Conservation (phyloP, 164 flowering plant genomes). For the Vitis vinifera region DNA sequence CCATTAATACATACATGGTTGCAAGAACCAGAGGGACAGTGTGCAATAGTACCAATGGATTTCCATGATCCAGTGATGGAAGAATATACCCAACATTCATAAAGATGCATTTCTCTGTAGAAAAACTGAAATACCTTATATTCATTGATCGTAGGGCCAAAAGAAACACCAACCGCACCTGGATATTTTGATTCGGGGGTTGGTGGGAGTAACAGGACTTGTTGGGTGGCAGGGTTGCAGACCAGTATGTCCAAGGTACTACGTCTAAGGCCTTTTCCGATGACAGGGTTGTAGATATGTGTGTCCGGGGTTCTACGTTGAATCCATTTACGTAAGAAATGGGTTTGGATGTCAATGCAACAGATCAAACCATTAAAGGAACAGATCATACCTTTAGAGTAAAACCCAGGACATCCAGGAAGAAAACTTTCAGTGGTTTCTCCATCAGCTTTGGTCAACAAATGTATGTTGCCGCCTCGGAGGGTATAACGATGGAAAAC, state of each 20-base stretch:
- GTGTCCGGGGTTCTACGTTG: background rate
- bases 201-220: slow-evolving; percentile 15
- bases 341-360: background rate
- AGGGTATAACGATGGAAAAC: slow-evolving; percentile 2
- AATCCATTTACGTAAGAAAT: background rate
- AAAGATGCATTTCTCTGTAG: background rate
- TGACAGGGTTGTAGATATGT: background rate
- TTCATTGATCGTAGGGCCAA: slow-evolving; percentile 14
- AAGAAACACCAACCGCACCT: slow-evolving; percentile 15
- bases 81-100: slow-evolving; percentile 2
- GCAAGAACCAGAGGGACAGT: background rate
- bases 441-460: background rate
- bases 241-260: slow-evolving; percentile 5
- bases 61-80: slow-evolving; percentile 11
- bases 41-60: background rate
- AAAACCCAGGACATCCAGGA: background rate
- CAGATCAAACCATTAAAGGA: slow-evolving; percentile 20
- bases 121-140: slow-evolving; percentile 23
- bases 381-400: slow-evolving; percentile 1
- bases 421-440: background rate
- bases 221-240: slow-evolving; percentile 16
- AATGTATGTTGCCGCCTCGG: background rate
- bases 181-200: background rate
- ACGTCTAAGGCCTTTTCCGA: background rate
- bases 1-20: slow-evolving; percentile 9